Evolutionary conservation across 495 filamentous ascomycete genomes (phyloP).

Genomic region (Evernia prunastri): DNA sequence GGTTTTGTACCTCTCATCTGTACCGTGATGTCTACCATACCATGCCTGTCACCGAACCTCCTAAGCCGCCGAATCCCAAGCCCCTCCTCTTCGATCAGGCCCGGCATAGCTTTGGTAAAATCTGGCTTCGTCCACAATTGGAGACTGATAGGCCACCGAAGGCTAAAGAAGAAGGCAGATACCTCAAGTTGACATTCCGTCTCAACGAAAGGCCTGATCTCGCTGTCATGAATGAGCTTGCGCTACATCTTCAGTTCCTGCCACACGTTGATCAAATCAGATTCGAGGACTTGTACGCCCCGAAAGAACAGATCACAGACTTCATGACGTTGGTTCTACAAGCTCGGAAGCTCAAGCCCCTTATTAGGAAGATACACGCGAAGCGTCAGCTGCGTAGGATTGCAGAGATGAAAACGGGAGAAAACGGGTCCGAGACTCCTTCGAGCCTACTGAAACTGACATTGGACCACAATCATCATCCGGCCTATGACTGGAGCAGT

Average conservation of each 20-base stretch:
- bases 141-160: not conserved
- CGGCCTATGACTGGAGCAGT: conserved; percentile 22
- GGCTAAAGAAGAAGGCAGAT: conserved; percentile 6
- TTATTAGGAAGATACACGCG: conserved; percentile 16
- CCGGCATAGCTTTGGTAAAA: conserved; percentile 20
- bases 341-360: conserved; percentile 14
- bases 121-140: conserved; percentile 26
- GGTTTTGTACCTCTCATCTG: conserved; percentile 25
- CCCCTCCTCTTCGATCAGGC: conserved; percentile 25
- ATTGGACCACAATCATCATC: not conserved
- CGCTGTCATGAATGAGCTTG: conserved; percentile 26
- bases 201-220: conserved; percentile 19
- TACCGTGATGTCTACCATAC: conserved; percentile 27
- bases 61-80: conserved; percentile 2
- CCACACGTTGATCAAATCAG: conserved; percentile 23
- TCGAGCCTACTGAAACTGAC: conserved; percentile 9
- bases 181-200: conserved; percentile 25
- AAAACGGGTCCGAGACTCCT: conserved; percentile 1
- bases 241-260: conserved; percentile 24
- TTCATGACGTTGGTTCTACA: conserved; percentile 17
- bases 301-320: conserved; percentile 20
- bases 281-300: conserved; percentile 22
- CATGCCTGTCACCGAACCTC: not conserved
- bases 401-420: not conserved
- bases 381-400: conserved; percentile 13